Conservation (phyloP, 805 yeast genomes). For the Ogataea trehaloabstinens region DNA sequence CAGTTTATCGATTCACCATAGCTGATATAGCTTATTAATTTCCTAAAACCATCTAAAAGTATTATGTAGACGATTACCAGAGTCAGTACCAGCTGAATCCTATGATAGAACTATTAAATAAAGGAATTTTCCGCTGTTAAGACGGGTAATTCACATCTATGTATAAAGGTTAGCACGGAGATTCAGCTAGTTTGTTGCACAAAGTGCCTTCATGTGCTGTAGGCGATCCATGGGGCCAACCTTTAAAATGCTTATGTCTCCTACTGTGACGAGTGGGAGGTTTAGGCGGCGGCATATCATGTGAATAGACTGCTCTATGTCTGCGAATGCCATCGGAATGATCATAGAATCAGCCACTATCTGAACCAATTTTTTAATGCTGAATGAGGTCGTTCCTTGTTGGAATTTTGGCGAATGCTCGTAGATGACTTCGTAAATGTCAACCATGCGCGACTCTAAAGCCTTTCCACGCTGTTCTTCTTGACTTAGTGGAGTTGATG, state of each 20-base stretch:
- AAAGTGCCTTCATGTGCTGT: constrained; percentile 15
- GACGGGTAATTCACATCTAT: too few relatives aligned
- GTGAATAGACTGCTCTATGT: constrained; percentile 13
- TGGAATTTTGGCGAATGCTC: constrained; percentile 20
- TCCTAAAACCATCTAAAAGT: too few relatives aligned
- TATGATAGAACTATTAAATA: too few relatives aligned
- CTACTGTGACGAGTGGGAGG: constrained; percentile 17
- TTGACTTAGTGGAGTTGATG: background rate
- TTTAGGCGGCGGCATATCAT: constrained; percentile 10
- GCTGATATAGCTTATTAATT: too few relatives aligned
- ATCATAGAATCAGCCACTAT: constrained; percentile 21
- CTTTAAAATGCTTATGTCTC: constrained; percentile 18
- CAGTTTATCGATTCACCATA: too few relatives aligned
- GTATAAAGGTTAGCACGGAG: too few relatives aligned
- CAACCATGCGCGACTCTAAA: constrained; percentile 18
- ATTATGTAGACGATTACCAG: too few relatives aligned
- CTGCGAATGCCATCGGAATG: constrained; percentile 17
- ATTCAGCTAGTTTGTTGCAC: too few relatives aligned
- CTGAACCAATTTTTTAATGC: constrained; percentile 14
- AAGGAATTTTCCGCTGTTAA: too few relatives aligned
- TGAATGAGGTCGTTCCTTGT: constrained; percentile 10
- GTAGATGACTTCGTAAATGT: constrained; percentile 25
- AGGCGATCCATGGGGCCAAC: constrained; percentile 18
- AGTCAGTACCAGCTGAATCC: too few relatives aligned
- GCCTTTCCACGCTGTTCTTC: constrained; percentile 2